Percentiles rank a stretch among this genome's conserved stretches.
phyloP scores from a whole-genome alignment of 208 protist genomes.

The Acanthamoeba healyi region DNA sequence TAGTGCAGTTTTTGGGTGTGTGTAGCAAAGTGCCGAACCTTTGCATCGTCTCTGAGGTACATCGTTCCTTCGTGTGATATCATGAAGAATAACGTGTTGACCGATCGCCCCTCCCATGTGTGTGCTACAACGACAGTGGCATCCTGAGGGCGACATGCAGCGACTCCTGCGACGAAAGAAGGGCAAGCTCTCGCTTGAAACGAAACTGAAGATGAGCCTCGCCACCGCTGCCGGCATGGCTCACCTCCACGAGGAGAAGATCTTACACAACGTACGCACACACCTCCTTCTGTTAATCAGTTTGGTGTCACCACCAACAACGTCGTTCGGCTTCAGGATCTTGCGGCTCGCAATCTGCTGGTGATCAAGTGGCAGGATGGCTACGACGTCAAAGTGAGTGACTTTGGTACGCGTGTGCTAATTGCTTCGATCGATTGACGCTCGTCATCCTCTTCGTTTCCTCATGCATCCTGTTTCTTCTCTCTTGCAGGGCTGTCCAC shows the following conservation, averaged over 20 bases:
- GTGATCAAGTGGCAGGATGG: background rate
- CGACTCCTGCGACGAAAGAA: constrained; percentile 25
- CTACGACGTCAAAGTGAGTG: constrained; percentile 8
- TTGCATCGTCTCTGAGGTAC: constrained; percentile 11
- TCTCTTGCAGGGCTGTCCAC: background rate
- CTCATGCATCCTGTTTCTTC: background rate
- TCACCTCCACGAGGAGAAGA: constrained; percentile 40
- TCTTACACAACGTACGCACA: constrained; percentile 26
- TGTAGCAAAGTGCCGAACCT: background rate
- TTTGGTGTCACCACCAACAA: no score
- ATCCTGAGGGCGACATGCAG: constrained; percentile 5
- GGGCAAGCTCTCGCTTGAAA: background rate
- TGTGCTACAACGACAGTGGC: background rate
- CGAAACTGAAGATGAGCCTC: constrained; percentile 4
- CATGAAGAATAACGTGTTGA: no score
- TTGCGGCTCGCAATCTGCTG: constrained; percentile 18
- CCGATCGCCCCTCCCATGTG: no score
- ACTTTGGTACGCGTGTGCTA: constrained; percentile 49
- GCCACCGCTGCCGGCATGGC: background rate
- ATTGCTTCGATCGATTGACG: no score
- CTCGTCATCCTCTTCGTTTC: no score
- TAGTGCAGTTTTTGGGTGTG: constrained; percentile 11
- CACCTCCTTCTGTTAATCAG: no score
- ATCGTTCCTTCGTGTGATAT: no score
- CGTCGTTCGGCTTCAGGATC: no score